Percentiles rank a stretch among this genome's conserved stretches.
Conservation (phyloP, 2,329 filamentous ascomycete species). For the Ophiocordyceps camponoti-saundersi region DNA sequence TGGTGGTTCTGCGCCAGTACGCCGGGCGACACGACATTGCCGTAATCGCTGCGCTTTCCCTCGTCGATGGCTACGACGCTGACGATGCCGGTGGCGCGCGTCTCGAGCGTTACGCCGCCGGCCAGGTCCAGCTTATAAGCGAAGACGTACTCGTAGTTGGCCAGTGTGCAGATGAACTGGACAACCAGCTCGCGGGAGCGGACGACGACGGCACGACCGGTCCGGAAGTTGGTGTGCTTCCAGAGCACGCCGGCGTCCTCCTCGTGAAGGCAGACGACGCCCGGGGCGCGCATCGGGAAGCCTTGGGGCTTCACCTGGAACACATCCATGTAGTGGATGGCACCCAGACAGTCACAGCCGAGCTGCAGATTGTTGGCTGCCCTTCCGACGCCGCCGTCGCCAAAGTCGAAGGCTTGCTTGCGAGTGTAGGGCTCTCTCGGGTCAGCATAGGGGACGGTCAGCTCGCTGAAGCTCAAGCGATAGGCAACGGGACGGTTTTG, state of each 20-base stretch:
- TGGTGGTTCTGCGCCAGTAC: conserved; percentile 49
- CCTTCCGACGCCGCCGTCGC: conserved; percentile 45
- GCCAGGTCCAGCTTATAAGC: conserved; percentile 33
- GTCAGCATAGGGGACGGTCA: conserved; percentile 49
- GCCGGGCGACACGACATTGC: conserved; percentile 42
- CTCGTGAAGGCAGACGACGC: conserved; percentile 17
- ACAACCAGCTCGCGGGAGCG: conserved; percentile 38
- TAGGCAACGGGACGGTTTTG: conserved; percentile 37
- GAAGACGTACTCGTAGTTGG: conserved; percentile 41
- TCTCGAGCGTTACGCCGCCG: conserved; percentile 18
- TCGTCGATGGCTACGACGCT: conserved; percentile 29
- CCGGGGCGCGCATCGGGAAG: conserved; percentile 23
- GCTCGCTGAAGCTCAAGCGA: conserved; percentile 48
- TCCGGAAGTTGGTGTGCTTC: conserved; percentile 45
- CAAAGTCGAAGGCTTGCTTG: conserved; percentile 53
- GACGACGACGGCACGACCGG: conserved; percentile 34
- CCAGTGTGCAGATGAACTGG: conserved; percentile 43
- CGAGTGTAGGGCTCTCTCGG: conserved; percentile 29
- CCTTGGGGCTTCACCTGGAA: conserved; percentile 13
- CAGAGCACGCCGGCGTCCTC: conserved; percentile 34
- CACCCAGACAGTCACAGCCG: conserved; percentile 50
- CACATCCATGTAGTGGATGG: conserved; percentile 29
- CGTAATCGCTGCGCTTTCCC: conserved; percentile 35
- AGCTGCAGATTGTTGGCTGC: conserved; percentile 47
- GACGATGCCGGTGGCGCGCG: conserved; percentile 24